Evolutionary conservation across 2,329 filamentous ascomycete species (phyloP).

Genomic region (Lasiodiplodia theobromae): DNA sequence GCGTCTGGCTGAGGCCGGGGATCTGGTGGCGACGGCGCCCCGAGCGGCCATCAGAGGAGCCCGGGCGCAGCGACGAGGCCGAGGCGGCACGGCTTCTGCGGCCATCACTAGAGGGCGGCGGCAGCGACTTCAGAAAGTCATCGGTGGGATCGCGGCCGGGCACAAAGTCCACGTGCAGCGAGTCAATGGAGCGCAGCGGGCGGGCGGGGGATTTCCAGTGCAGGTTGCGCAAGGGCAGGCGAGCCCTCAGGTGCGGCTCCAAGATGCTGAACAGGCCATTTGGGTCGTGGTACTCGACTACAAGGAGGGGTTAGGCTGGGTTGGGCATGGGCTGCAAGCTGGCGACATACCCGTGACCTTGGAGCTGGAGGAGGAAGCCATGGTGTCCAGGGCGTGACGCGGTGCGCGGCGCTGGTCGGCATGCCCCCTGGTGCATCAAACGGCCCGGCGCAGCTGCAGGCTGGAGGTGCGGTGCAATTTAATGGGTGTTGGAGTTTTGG

Average conservation of each 20-base stretch:
- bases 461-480: not conserved
- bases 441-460: slow-evolving; percentile 13
- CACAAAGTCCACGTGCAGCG: slow-evolving; percentile 88
- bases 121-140: slow-evolving; percentile 35
- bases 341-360: slow-evolving; percentile 57
- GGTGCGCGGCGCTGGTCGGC: slow-evolving; percentile 16
- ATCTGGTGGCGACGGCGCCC: slow-evolving; percentile 86
- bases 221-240: slow-evolving; percentile 86
- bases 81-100: slow-evolving; percentile 31
- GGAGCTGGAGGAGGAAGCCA: slow-evolving; percentile 54
- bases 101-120: slow-evolving; percentile 18
- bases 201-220: slow-evolving; percentile 97
- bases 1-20: slow-evolving; percentile 87
- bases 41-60: slow-evolving; percentile 36
- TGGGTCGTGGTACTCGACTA: slow-evolving; percentile 96
- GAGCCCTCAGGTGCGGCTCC: slow-evolving; percentile 76
- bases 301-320: slow-evolving; percentile 34
- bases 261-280: slow-evolving; percentile 85
- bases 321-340: slow-evolving; percentile 6
- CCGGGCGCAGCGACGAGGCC: slow-evolving; percentile 30
- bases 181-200: slow-evolving; percentile 90
- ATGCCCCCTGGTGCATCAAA: slow-evolving; percentile 11
- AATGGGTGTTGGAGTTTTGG: slow-evolving; percentile 4
- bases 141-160: slow-evolving; percentile 59
- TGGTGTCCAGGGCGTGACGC: slow-evolving; percentile 34